Conservation (phyloP, 768 basidiomycete genomes). For the Cantharellus anzutake region DNA sequence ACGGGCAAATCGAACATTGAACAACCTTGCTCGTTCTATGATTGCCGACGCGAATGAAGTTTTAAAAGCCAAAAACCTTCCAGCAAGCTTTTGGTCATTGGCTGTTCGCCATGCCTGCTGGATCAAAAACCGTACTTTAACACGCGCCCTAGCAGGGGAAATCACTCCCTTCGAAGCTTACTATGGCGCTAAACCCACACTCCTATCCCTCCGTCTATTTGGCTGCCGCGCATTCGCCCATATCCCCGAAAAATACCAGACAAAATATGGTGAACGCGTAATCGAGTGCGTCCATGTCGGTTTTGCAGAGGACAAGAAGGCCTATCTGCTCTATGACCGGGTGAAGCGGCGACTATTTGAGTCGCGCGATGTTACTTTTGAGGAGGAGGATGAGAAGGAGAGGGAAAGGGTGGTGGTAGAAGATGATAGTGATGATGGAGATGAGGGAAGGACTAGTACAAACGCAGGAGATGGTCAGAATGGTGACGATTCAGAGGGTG, state of each 20-base stretch:
- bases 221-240: slow-evolving; percentile 24
- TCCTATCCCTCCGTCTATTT: slow-evolving; percentile 20
- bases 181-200: slow-evolving; percentile 3
- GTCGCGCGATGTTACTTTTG: neutral
- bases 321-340: slow-evolving; percentile 18
- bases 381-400: neutral
- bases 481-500: too few species aligned
- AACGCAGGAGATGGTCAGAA: too few species aligned
- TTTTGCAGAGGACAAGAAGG: slow-evolving; percentile 19
- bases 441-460: too few species aligned
- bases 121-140: neutral
- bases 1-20: slow-evolving; percentile 2
- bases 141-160: neutral
- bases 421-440: too few species aligned
- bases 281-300: slow-evolving; percentile 23
- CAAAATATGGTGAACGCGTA: slow-evolving; percentile 7
- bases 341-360: neutral
- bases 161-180: slow-evolving; percentile 6
- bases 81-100: slow-evolving; percentile 1
- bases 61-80: neutral
- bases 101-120: neutral
- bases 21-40: neutral
- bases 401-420: too few species aligned
- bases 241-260: slow-evolving; percentile 16
- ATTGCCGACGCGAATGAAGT: neutral